Evolutionary conservation across 2,329 filamentous ascomycete species (phyloP).

Genomic region (Fusarium tricinctum): DNA sequence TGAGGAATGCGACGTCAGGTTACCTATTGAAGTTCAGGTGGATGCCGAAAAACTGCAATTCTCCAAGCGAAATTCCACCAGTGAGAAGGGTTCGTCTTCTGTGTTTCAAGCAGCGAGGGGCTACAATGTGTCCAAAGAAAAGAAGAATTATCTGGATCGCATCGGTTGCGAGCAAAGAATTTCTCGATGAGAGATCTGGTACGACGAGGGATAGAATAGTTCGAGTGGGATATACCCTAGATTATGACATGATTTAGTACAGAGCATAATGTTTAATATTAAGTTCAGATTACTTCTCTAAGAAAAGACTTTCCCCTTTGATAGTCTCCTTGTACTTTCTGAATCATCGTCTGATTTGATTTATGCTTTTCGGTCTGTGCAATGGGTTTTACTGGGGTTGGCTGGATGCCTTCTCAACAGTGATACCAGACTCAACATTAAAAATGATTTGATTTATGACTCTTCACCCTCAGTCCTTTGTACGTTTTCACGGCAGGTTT

Average conservation of each 20-base stretch:
- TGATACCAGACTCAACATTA: too few species aligned
- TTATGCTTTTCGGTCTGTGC: too few species aligned
- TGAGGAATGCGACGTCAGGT: constrained; percentile 64
- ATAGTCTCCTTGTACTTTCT: too few species aligned
- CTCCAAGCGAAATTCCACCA: not conserved
- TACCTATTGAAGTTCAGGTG: constrained; percentile 77
- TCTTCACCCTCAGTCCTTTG: too few species aligned
- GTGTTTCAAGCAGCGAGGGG: constrained; percentile 66
- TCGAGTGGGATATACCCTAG: not conserved
- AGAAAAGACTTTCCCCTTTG: not conserved
- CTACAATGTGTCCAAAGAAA: constrained; percentile 77
- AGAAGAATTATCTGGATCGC: constrained; percentile 82
- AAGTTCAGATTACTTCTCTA: not conserved
- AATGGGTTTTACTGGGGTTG: too few species aligned
- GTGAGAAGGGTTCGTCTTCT: constrained; percentile 68
- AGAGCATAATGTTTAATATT: constrained; percentile 18
- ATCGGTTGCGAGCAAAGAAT: constrained; percentile 86
- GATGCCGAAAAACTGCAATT: constrained; percentile 78
- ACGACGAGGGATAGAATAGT: not conserved
- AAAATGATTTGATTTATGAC: too few species aligned
- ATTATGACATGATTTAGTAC: not conserved
- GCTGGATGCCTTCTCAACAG: too few species aligned
- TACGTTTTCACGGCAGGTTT: too few species aligned
- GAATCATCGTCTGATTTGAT: too few species aligned
- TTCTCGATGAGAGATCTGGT: not conserved